Conservation (phyloP, 305 asterid genomes). For the Rubia balearica region DNA sequence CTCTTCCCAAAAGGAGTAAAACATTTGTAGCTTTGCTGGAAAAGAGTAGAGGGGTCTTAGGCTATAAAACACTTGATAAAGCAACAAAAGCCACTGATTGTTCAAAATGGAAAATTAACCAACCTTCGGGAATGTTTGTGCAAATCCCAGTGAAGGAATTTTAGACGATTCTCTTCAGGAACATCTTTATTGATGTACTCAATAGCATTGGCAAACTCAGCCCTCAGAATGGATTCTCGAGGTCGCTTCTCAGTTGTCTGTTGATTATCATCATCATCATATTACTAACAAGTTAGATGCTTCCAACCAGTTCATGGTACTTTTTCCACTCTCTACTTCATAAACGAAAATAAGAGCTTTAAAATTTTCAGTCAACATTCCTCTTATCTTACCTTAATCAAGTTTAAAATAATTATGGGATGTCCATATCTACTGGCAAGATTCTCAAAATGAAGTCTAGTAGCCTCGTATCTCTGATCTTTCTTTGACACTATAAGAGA, state of each 20-base stretch:
- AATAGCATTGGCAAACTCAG: constrained; percentile 89
- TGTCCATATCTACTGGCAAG: constrained; percentile 88
- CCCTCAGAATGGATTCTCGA: constrained; percentile 90
- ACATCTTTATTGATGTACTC: constrained; percentile 74
- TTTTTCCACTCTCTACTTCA: background rate
- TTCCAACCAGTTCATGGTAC: background rate
- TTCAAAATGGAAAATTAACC: constrained; percentile 10
- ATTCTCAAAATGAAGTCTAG: constrained; percentile 89
- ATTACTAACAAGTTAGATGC: constrained; percentile 12
- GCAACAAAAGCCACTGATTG: constrained; percentile 7
- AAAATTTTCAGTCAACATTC: background rate
- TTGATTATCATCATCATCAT: constrained; percentile 25
- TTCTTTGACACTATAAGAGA: constrained; percentile 64
- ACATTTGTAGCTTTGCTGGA: constrained; percentile 85
- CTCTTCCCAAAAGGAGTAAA: constrained; percentile 74
- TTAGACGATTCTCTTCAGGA: constrained; percentile 73
- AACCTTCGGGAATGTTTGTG: constrained; percentile 91
- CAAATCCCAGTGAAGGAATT: constrained; percentile 97
- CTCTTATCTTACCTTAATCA: constrained; percentile 85
- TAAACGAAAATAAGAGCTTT: background rate
- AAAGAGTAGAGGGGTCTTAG: constrained; percentile 20
- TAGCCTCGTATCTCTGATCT: constrained; percentile 85
- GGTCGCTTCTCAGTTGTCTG: constrained; percentile 97
- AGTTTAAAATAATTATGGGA: constrained; percentile 84
- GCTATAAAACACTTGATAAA: constrained; percentile 21